Evolutionary conservation across 2,329 filamentous ascomycete species (phyloP).

Genomic region (Aspergillus sp.): DNA sequence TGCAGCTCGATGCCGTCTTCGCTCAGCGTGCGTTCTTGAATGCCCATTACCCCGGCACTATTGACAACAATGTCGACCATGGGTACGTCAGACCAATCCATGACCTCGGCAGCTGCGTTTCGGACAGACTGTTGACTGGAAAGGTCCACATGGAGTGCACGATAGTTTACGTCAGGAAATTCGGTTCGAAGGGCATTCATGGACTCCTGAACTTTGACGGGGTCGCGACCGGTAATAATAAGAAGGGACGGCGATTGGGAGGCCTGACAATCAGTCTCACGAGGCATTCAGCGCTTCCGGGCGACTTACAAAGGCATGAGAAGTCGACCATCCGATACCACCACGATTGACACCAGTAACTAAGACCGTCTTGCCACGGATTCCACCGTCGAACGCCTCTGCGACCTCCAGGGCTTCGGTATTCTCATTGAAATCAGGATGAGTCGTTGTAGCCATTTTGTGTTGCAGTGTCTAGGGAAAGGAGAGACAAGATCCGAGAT

Average conservation of each 20-base stretch:
- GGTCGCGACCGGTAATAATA: slow-evolving; percentile 1
- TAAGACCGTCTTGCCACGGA: slow-evolving; percentile 37
- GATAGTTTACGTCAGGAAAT: not conserved
- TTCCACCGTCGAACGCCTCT: slow-evolving; percentile 31
- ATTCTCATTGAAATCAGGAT: slow-evolving; percentile 34
- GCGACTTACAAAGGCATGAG: slow-evolving; percentile 35
- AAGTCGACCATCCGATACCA: slow-evolving; percentile 37
- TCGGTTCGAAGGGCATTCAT: not conserved
- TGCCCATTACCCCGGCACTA: slow-evolving; percentile 15
- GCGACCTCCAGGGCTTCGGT: slow-evolving; percentile 44
- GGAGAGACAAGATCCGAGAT: too few species aligned
- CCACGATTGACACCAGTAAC: slow-evolving; percentile 36
- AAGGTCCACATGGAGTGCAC: not conserved
- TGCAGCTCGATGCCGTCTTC: slow-evolving; percentile 36
- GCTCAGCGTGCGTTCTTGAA: slow-evolving; percentile 5
- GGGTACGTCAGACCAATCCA: slow-evolving; percentile 2
- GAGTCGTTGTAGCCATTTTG: slow-evolving; percentile 26
- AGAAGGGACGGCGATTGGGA: not conserved
- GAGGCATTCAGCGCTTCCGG: not conserved
- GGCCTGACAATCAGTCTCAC: not conserved
- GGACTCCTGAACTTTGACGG: not conserved
- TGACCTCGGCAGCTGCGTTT: slow-evolving; percentile 6
- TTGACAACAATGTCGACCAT: slow-evolving; percentile 14
- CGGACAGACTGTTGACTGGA: not conserved
- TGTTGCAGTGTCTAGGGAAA: too few species aligned